These are phyloP conservation scores for Striga asiatica DNA, from an alignment of 257 asterid species.

Conservation along the genomic window DNA sequence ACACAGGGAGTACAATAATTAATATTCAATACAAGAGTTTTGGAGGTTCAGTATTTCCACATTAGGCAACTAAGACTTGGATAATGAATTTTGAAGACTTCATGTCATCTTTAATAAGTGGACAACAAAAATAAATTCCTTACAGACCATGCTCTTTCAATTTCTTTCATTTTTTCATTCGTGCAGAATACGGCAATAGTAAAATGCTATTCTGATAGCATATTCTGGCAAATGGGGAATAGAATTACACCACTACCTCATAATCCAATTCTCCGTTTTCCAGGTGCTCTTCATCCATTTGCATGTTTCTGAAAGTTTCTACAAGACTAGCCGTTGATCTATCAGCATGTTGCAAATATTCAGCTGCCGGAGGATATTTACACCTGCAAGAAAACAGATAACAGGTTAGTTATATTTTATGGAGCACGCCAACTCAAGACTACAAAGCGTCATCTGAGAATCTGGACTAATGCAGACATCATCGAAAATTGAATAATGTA, in stretches of 20 bases:
- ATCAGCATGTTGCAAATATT: slow-evolving; percentile 55
- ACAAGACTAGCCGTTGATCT: slow-evolving; percentile 82
- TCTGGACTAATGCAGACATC: slow-evolving; percentile 7
- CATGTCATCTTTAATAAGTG: background rate
- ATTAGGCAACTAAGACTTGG: too few species aligned
- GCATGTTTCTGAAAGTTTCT: slow-evolving; percentile 69
- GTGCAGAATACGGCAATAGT: background rate
- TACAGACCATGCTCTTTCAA: background rate
- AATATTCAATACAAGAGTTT: too few species aligned
- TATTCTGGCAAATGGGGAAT: slow-evolving; percentile 2
- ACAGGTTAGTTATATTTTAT: slow-evolving; percentile 9
- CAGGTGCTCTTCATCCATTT: slow-evolving; percentile 55
- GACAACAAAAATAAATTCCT: background rate
- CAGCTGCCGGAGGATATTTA: slow-evolving; percentile 64
- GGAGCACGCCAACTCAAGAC: background rate
- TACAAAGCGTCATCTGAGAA: slow-evolving; percentile 3
- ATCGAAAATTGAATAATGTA: background rate
- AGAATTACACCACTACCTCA: slow-evolving; percentile 46
- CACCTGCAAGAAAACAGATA: slow-evolving; percentile 39
- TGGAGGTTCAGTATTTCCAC: too few species aligned
- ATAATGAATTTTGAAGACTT: too few species aligned
- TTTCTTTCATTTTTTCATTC: background rate
- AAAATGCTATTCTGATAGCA: background rate
- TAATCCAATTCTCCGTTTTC: slow-evolving; percentile 79
- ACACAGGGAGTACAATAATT: too few species aligned